Base-by-base conservation (phyloP, 1,284 basidiomycete species). In the Mycosarcoma mackinlayi region DNA sequence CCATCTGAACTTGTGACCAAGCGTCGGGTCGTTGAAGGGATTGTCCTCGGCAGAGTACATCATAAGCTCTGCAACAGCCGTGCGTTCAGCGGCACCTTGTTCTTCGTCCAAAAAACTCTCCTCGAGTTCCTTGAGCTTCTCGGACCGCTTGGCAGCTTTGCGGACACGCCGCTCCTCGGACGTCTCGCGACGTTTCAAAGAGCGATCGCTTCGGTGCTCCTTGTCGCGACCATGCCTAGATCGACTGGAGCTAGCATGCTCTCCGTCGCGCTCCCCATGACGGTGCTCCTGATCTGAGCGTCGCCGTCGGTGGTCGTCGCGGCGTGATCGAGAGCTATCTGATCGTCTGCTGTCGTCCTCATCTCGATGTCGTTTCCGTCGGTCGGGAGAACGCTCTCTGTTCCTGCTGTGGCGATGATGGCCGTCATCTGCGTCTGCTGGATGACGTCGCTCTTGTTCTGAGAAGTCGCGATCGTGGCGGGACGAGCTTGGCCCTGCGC, bases 1-100 rank as follows among this genome's bases (percentile, higher is more conserved):
- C 96, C 96, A 99, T 60, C 91, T 89, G 84, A 98, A 98, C 82
- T 93, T 92, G 79, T 97, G 92, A 21, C 89, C 90, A 25, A 98
- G 52, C 83, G 97, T 97, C 65, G 92, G 89, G 80, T 98, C 95
- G 84, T 97, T 92, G 86, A 98, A 98, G 0, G 95, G 95, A 80
- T 98, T 98, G 86, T 94, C 92, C 7, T 89, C 90, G 35, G 93
- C 92, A 75, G 92, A 94, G 86, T 98, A 98, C 70, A 81, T 69
- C 34, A 78, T 65, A 34, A 76, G 69, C 35, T 82, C 80, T 4
- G 80, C 80, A 10, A 73, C 77, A 6, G 68, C 67, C 14, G 76
- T 71, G 11, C 79, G 52, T 38, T 73, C 63, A 6, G 65, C 76
- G 11, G 70, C 76, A 3, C 46, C 66, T 19, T 60, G 54, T 18